Evolutionary conservation across 2,329 filamentous ascomycete species (phyloP).

Genomic region (Chaetomium globosum): DNA sequence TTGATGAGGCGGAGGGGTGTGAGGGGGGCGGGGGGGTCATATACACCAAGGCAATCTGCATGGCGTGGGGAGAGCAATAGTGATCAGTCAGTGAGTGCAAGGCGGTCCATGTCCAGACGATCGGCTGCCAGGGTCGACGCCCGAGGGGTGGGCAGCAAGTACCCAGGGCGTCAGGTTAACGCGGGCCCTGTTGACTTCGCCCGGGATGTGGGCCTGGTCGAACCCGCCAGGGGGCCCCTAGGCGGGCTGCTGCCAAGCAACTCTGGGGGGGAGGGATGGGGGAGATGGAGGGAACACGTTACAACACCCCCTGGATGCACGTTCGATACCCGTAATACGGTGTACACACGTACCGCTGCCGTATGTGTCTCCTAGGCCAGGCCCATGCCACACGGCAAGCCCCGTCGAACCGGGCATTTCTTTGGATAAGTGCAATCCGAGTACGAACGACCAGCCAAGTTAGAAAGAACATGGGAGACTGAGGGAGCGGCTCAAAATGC

Average conservation of each 20-base stretch:
- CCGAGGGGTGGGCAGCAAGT: conserved; percentile 5
- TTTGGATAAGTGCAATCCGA: neutral
- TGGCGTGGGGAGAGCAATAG: conserved; percentile 19
- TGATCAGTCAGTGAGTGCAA: conserved; percentile 12
- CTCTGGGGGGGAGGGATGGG: neutral
- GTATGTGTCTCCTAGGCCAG: too few relatives aligned
- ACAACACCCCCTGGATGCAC: conserved; percentile 5
- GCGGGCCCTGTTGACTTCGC: neutral
- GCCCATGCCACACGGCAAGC: neutral
- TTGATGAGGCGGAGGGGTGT: conserved; percentile 2
- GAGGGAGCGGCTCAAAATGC: neutral
- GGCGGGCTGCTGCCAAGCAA: conserved; percentile 8
- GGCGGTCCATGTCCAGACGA: conserved; percentile 17
- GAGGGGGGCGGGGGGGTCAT: conserved; percentile 20
- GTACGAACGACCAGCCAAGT: neutral
- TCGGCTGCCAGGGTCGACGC: conserved; percentile 22
- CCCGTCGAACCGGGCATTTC: conserved; percentile 10
- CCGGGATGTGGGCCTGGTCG: conserved; percentile 16
- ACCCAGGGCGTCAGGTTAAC: conserved; percentile 13
- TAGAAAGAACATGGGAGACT: neutral
- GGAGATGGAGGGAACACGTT: neutral
- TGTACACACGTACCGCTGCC: neutral
- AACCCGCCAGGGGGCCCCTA: neutral
- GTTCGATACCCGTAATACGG: conserved; percentile 3
- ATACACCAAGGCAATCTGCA: conserved; percentile 13